These are phyloP conservation scores for Wallacemonas sp. DNA, from an alignment of 208 protist species.

Conservation along the genomic window DNA sequence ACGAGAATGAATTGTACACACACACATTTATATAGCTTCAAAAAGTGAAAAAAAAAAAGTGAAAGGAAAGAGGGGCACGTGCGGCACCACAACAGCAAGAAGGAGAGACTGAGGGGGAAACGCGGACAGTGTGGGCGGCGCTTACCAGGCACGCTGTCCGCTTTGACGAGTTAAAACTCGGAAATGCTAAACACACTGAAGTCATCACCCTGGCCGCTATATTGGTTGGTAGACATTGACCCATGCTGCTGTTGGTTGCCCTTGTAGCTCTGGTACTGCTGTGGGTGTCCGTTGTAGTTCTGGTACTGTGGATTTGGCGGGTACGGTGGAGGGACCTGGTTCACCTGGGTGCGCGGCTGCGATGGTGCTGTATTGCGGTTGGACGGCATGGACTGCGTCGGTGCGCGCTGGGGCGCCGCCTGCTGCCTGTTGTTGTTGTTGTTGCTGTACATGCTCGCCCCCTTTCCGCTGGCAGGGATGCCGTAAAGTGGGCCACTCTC, in stretches of 20 bases:
- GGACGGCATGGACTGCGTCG: too few species aligned
- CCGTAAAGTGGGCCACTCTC: too few species aligned
- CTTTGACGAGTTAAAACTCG: too few species aligned
- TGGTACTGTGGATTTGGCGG: background rate
- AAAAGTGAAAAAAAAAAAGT: background rate
- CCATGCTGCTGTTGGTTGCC: background rate
- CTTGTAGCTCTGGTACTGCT: conserved; percentile 1
- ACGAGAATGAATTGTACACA: too few species aligned
- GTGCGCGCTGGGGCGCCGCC: too few species aligned
- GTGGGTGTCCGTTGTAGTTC: background rate
- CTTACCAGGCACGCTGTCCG: too few species aligned
- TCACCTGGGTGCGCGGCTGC: background rate
- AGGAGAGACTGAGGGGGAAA: too few species aligned
- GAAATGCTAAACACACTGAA: background rate
- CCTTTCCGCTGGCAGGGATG: too few species aligned
- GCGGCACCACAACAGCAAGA: background rate
- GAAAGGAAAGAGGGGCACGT: background rate
- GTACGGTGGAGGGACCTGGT: background rate
- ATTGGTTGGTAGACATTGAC: background rate
- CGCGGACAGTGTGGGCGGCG: too few species aligned
- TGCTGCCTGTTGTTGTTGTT: too few species aligned
- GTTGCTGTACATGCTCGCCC: too few species aligned
- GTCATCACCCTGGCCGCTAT: background rate
- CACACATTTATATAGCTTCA: too few species aligned
- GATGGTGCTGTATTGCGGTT: background rate